Conservation (phyloP, 768 basidiomycete species). For the Clitopilus passeckerianus region DNA sequence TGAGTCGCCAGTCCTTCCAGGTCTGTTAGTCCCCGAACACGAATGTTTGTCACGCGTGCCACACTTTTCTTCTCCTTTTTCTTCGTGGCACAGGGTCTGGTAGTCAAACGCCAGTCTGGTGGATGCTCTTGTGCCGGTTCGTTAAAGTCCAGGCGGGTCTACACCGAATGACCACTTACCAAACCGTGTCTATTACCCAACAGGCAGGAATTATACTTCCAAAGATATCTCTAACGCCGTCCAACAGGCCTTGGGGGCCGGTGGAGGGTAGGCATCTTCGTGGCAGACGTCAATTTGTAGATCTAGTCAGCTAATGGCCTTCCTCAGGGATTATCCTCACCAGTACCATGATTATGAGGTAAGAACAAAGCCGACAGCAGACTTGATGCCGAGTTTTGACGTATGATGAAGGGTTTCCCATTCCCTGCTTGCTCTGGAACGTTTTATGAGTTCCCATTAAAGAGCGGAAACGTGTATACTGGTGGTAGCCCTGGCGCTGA, state of each 20-base stretch:
- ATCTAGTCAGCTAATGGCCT: not conserved
- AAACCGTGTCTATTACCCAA: not conserved
- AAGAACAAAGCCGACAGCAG: not conserved
- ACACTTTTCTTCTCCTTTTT: no score
- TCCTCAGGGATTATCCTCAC: slow-evolving; percentile 20
- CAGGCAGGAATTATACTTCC: slow-evolving; percentile 9
- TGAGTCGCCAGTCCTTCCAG: no score
- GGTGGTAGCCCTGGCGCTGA: slow-evolving; percentile 23
- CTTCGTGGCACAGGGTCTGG: no score
- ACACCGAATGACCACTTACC: no score
- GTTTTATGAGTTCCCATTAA: slow-evolving; percentile 21
- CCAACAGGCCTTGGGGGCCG: slow-evolving; percentile 12
- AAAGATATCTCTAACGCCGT: slow-evolving; percentile 15
- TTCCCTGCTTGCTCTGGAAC: slow-evolving; percentile 18
- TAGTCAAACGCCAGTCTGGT: no score
- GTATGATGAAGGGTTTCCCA: slow-evolving; percentile 16
- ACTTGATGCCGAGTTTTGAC: no score
- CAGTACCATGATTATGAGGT: slow-evolving; percentile 21
- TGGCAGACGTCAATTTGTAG: no score
- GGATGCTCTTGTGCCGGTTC: slow-evolving; percentile 14
- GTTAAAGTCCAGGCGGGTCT: not conserved
- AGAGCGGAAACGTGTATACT: slow-evolving; percentile 14
- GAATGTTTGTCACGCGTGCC: no score
- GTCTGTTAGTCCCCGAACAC: no score
- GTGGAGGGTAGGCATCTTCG: slow-evolving; percentile 11